Base-by-base conservation (phyloP, 441 rosid species). In the Populus trichocarpa region DNA sequence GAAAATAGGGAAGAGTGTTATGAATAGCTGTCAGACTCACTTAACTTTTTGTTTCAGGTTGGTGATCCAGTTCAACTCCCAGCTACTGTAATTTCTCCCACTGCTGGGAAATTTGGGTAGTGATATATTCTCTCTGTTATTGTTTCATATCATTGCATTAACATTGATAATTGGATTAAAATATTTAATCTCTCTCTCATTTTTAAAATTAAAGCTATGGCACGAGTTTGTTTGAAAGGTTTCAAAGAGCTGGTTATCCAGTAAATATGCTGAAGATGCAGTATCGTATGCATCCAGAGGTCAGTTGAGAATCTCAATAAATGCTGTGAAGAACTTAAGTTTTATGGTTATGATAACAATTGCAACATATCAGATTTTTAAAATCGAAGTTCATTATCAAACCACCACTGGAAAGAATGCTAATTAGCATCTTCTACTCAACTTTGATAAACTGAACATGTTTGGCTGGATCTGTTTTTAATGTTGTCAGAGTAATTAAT, bases 201-300 rank as follows among this genome's bases (percentile, higher is more conserved):
- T 76, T 74, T 36, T 69, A 53, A 36, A 72, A 61, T 69, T 86
- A 81, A 82, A 94, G 98, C 53, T 96, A 96, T 72, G 92, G 93
- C 72, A 96, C 88, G 50, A 96, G 99, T 85, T 81, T 96, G 92
- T 96, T 96, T 80, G 89, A 94, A 89, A 91, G 99, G 86, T 90
- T 96, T 78, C 98, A 96, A 84, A 90, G 82, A 81, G 99, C 97
- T 81, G 99, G 98, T 76, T 94, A 94, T 83, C 99, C 99, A 25
- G 97, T 96, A 46, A 85, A 88, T 71, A 94, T 96, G 99, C 91
- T 96, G 86, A 96, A 90, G 88, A 86, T 92, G 64, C 98, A 92
- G 80, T 96, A 96, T 81, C 88, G 98, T 63, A 96, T 96, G 99
- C 99, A 94, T 90, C 99, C 98, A 40, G 91, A 91, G 98, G 98